phyloP scores from a whole-genome alignment of 305 asterid genomes.

The Lippia alba region DNA sequence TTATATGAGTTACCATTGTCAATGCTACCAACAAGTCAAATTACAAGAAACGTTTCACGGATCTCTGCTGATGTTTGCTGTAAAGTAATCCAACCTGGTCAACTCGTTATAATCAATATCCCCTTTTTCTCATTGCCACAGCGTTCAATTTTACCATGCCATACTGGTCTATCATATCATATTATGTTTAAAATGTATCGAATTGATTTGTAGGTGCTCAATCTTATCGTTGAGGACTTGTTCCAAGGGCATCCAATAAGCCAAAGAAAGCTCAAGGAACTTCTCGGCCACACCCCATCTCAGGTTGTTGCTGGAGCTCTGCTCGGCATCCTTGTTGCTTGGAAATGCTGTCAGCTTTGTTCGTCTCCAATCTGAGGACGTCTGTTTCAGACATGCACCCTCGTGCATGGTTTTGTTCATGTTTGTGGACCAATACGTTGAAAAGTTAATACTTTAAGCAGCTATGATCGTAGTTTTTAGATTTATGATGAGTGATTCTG shows the following conservation, averaged over 20 bases:
- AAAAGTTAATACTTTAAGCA: slow-evolving; percentile 1
- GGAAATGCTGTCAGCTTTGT: slow-evolving; percentile 67
- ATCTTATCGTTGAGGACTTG: slow-evolving; percentile 79
- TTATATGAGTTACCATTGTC: no score
- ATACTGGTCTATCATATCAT: background rate
- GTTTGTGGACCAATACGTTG: slow-evolving; percentile 5
- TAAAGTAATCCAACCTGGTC: no score
- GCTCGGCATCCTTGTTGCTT: slow-evolving; percentile 75
- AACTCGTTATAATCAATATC: background rate
- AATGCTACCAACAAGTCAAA: no score
- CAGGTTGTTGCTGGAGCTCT: slow-evolving; percentile 93
- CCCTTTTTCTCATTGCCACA: background rate
- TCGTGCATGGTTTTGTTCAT: background rate
- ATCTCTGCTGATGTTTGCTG: no score
- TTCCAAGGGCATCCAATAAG: slow-evolving; percentile 95
- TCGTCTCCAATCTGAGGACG: slow-evolving; percentile 39
- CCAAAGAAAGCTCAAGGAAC: slow-evolving; percentile 92
- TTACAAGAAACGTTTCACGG: no score
- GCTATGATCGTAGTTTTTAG: background rate
- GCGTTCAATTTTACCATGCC: no score
- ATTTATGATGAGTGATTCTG: slow-evolving; percentile 18
- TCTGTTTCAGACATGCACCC: slow-evolving; percentile 8
- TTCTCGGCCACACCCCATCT: slow-evolving; percentile 91
- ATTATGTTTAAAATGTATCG: background rate
- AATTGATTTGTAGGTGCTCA: slow-evolving; percentile 60